Evolutionary conservation across 352 stramenopile genomes (phyloP), one percentile per base, ranked within the genome.

Genomic region (Vaucheria bursata): DNA sequence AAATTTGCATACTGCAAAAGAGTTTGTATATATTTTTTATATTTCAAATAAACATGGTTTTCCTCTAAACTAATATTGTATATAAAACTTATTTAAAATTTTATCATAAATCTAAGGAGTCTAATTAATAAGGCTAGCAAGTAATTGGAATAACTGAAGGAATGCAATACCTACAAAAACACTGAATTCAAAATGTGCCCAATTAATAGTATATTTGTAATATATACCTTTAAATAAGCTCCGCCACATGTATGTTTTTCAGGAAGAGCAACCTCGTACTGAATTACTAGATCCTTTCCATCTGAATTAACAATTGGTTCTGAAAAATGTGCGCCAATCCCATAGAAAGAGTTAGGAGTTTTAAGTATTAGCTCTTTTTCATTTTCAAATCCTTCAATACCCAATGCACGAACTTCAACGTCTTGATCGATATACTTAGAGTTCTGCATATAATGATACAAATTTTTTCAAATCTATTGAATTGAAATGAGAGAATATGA

Each of bases 191-290:
- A n/a, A n/a, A n/a, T n/a, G n/a, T n/a, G n/a, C n/a, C n/a, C n/a
- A n/a, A n/a, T n/a, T n/a, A n/a, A n/a, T n/a, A n/a, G n/a, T n/a
- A n/a, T n/a, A n/a, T n/a, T n/a, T n/a, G 89, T 79, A 7, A 88
- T 86, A 64, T 96, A 85, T 76, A 97, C 82, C 88, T 97, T 97
- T 25, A 97, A 80, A 81, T 97, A 97, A 2, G 91, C 92, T 18
- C 93, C 93, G 38, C 92, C 92, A 80, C 93, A 97, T 59, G 87
- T 89, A 25, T 96, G 82, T 1, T 90, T 90, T 80, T 95, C 91
- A 77, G 92, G 87, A 34, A 96, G 88, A 85, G 95, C 94, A 70
- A 97, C 89, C 79, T 97, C 93, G 84, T 97, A 97, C 85, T n/a
- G n/a, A n/a, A n/a, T n/a, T n/a, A n/a, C n/a, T n/a, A n/a, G n/a